Evolutionary conservation across 257 asterid species (phyloP).

Genomic region (Nicotiana attenuata): DNA sequence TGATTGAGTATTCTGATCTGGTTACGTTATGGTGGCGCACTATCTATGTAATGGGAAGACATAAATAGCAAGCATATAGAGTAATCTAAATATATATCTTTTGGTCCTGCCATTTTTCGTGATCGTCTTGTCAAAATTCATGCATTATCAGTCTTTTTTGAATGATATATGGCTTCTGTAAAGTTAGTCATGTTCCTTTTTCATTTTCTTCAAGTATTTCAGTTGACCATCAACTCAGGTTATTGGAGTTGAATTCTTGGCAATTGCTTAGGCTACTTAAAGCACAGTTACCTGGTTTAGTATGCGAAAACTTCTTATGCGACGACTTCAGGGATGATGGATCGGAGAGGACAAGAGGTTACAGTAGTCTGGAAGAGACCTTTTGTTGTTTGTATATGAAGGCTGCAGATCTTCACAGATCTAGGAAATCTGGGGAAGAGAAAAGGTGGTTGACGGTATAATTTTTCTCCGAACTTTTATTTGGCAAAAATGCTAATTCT

Average conservation of each 20-base stretch:
- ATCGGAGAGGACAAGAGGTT: slow-evolving; percentile 25
- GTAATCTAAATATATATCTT: background rate
- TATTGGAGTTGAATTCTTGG: slow-evolving; percentile 80
- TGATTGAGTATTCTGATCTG: too few species aligned
- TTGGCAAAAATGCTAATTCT: slow-evolving; percentile 1
- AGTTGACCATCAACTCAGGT: slow-evolving; percentile 67
- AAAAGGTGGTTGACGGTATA: slow-evolving; percentile 34
- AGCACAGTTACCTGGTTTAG: slow-evolving; percentile 46
- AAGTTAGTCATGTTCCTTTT: slow-evolving; percentile 9
- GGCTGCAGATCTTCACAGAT: slow-evolving; percentile 57
- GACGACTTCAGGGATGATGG: slow-evolving; percentile 12
- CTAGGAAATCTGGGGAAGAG: slow-evolving; percentile 40
- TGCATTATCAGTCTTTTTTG: too few species aligned
- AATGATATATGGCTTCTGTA: background rate
- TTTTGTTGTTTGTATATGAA: slow-evolving; percentile 63
- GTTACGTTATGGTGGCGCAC: background rate
- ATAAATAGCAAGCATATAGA: background rate
- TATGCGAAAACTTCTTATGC: slow-evolving; percentile 47
- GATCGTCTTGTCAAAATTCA: background rate
- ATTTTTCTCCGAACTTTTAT: background rate
- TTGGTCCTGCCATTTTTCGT: background rate
- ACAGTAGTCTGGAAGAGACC: slow-evolving; percentile 34
- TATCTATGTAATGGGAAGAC: background rate
- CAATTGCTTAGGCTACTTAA: slow-evolving; percentile 71
- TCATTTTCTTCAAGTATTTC: slow-evolving; percentile 24